Conservation (phyloP, 495 filamentous ascomycete species). For the Aspergillus hancockii region DNA sequence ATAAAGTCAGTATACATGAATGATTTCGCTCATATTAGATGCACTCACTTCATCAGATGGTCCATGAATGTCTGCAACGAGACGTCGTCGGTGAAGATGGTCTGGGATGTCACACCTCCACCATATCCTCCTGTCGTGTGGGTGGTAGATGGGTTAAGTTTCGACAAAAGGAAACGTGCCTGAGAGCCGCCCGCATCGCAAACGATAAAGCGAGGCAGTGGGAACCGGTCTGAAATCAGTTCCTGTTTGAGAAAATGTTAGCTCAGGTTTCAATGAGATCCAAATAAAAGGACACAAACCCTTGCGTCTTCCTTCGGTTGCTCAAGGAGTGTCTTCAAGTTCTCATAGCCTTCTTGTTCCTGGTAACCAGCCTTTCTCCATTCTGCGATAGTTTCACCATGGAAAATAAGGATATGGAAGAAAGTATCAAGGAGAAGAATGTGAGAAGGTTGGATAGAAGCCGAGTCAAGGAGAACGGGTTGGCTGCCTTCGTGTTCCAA, state of each 20-base stretch:
- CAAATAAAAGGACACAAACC: slow-evolving; percentile 48
- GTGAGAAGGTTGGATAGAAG: slow-evolving; percentile 91
- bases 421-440: slow-evolving; percentile 97
- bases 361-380: slow-evolving; percentile 99
- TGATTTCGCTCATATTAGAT: background rate
- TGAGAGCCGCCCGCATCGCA: slow-evolving; percentile 98
- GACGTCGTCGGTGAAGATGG: slow-evolving; percentile 99
- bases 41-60: slow-evolving; percentile 93
- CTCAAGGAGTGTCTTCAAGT: slow-evolving; percentile 85
- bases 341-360: slow-evolving; percentile 97
- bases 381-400: slow-evolving; percentile 95
- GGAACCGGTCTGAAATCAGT: slow-evolving; percentile 96
- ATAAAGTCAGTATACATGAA: slow-evolving; percentile 30
- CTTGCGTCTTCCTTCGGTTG: slow-evolving; percentile 97
- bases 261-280: background rate
- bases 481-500: slow-evolving; percentile 90
- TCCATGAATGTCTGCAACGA: slow-evolving; percentile 99
- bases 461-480: slow-evolving; percentile 92
- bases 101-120: slow-evolving; percentile 89
- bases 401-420: slow-evolving; percentile 99
- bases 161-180: slow-evolving; percentile 94
- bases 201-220: slow-evolving; percentile 96
- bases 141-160: slow-evolving; percentile 98
- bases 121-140: slow-evolving; percentile 92
- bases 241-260: slow-evolving; percentile 57